These are phyloP conservation scores for Aspergillus neotritici DNA, from an alignment of 2,329 filamentous ascomycete species.

Conservation along the genomic window DNA sequence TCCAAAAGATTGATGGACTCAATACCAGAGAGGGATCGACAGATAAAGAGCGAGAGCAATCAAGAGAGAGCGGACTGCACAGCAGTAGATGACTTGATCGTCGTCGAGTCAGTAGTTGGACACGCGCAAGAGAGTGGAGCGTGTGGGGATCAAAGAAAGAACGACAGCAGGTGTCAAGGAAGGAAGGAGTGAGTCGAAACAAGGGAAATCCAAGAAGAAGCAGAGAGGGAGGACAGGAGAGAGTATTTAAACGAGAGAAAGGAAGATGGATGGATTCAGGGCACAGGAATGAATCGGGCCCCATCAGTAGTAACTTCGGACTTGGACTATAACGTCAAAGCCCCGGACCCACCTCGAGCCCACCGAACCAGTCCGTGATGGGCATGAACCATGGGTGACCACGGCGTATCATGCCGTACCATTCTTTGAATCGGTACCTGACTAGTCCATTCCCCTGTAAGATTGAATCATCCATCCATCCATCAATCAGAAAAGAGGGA, in stretches of 20 bases:
- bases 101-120: too few species aligned
- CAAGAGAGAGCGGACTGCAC: conserved; percentile 12
- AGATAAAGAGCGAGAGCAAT: conserved; percentile 7
- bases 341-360: too few species aligned
- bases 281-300: too few species aligned
- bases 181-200: conserved; percentile 3
- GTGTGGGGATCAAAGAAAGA: conserved; percentile 11
- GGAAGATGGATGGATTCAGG: not conserved
- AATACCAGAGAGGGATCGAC: not conserved
- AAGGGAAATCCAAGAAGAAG: not conserved
- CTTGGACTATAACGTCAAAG: too few species aligned
- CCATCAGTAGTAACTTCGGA: too few species aligned
- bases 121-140: conserved; percentile 7
- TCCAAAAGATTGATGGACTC: not conserved
- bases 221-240: not conserved
- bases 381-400: too few species aligned
- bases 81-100: conserved; percentile 11
- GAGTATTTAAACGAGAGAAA: not conserved
- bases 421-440: too few species aligned
- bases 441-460: too few species aligned
- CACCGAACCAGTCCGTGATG: too few species aligned
- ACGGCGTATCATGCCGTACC: too few species aligned
- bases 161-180: conserved; percentile 14
- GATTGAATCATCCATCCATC: too few species aligned
- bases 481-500: too few species aligned